phyloP scores from a whole-genome alignment of 495 filamentous ascomycete genomes.

The Lasiosphaeris hirsuta region DNA sequence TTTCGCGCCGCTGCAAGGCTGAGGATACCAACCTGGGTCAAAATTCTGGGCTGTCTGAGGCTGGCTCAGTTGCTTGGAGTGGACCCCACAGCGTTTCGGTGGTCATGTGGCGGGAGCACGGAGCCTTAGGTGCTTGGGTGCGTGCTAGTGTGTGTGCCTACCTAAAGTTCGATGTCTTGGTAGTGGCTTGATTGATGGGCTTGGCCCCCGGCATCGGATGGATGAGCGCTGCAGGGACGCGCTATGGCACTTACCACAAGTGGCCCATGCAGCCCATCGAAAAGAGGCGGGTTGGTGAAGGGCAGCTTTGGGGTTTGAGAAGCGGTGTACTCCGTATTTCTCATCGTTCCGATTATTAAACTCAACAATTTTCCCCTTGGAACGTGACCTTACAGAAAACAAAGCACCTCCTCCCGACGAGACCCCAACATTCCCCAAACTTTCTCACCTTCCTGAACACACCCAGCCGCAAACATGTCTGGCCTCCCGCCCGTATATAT shows the following conservation, averaged over 20 bases:
- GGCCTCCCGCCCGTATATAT: conserved; percentile 84
- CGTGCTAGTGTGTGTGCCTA: no score
- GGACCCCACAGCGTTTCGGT: neutral
- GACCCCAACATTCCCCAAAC: neutral
- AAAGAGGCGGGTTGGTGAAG: conserved; percentile 4
- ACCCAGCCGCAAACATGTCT: conserved; percentile 22
- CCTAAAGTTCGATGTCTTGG: no score
- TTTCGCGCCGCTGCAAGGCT: conserved; percentile 15
- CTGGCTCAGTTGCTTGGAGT: neutral
- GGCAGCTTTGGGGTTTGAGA: conserved; percentile 7
- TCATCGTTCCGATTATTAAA: neutral
- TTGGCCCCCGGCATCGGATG: conserved; percentile 11
- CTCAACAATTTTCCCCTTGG: conserved; percentile 9
- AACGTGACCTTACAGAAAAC: neutral
- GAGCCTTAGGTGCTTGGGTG: no score
- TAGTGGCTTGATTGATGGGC: no score
- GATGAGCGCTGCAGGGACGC: neutral
- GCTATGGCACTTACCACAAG: neutral
- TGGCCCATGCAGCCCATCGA: neutral
- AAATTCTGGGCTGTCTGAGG: neutral
- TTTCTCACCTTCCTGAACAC: neutral
- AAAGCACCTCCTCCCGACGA: neutral
- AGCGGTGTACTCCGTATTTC: conserved; percentile 8
- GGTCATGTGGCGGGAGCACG: conserved; percentile 7
- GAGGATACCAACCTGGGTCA: conserved; percentile 1